Conservation (phyloP, 805 yeast species). For the Metschnikowia kofuensis region DNA sequence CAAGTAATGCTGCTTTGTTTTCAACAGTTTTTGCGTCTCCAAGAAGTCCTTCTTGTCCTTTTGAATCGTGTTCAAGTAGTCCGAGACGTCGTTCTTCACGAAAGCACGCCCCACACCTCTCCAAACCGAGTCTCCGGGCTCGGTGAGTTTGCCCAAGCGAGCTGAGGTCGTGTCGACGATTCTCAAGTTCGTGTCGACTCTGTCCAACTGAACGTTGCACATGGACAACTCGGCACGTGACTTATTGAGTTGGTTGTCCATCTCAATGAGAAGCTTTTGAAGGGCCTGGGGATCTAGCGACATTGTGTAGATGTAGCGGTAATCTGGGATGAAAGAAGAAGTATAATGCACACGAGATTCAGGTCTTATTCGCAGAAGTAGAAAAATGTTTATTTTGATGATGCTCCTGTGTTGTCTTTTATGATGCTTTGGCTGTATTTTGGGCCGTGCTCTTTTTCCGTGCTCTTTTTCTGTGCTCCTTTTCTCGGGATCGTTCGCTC, state of each 20-base stretch:
- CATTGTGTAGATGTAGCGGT: slow-evolving; percentile 21
- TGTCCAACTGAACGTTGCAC: slow-evolving; percentile 50
- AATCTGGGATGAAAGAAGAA: no score
- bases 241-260: slow-evolving; percentile 61
- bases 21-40: slow-evolving; percentile 59
- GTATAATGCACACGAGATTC: background rate
- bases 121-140: slow-evolving; percentile 58
- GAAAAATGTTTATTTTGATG: no score
- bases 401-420: no score
- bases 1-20: slow-evolving; percentile 68
- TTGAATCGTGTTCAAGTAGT: slow-evolving; percentile 48
- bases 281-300: slow-evolving; percentile 46
- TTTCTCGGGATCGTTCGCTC: no score
- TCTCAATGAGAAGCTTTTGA: slow-evolving; percentile 57
- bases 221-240: slow-evolving; percentile 58
- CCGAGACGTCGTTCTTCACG: slow-evolving; percentile 41
- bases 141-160: slow-evolving; percentile 46
- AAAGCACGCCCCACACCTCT: slow-evolving; percentile 82
- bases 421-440: no score
- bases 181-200: slow-evolving; percentile 48
- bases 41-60: slow-evolving; percentile 51
- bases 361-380: background rate
- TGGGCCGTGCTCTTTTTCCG: no score
- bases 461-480: no score
- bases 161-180: slow-evolving; percentile 54